Percentiles rank a stretch among this genome's conserved stretches.
These are phyloP conservation scores for Candida sanyiensis DNA, from an alignment of 805 yeast genomes.

Conservation along the genomic window DNA sequence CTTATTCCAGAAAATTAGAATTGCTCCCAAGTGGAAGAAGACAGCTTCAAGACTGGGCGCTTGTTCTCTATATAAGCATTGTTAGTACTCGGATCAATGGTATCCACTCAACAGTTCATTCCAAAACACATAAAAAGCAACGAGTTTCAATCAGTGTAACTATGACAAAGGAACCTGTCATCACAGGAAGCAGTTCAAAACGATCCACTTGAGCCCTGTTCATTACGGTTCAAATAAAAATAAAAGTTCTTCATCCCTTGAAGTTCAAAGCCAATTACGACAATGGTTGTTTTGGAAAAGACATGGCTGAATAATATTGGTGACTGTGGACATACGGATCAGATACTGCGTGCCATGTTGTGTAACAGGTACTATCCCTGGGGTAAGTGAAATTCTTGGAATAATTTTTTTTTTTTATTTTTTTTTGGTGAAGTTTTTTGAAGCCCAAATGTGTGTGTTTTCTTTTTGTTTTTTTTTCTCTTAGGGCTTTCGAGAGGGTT, in stretches of 20 bases:
- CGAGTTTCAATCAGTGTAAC: slow-evolving; percentile 68
- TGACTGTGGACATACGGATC: too few species aligned
- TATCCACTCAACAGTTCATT: background rate
- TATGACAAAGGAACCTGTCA: slow-evolving; percentile 70
- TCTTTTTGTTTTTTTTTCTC: background rate
- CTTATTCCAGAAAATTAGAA: too few species aligned
- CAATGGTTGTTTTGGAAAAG: too few species aligned
- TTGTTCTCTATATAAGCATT: too few species aligned
- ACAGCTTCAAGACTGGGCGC: too few species aligned
- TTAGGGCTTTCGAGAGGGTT: background rate
- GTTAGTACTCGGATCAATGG: too few species aligned
- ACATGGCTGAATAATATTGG: background rate
- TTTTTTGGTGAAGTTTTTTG: background rate
- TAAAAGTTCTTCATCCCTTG: slow-evolving; percentile 22
- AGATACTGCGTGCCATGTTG: too few species aligned
- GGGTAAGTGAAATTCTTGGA: too few species aligned
- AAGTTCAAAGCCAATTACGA: slow-evolving; percentile 2
- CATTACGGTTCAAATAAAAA: slow-evolving; percentile 28
- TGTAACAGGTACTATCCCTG: too few species aligned
- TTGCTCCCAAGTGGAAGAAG: too few species aligned
- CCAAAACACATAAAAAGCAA: background rate
- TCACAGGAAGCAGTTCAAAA: slow-evolving; percentile 44
- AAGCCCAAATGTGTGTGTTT: background rate
- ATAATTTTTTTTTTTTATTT: too few species aligned
- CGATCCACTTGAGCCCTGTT: slow-evolving; percentile 20